Evolutionary conservation across 768 basidiomycete species (phyloP).

Genomic region (Tylopilus subfusipes): DNA sequence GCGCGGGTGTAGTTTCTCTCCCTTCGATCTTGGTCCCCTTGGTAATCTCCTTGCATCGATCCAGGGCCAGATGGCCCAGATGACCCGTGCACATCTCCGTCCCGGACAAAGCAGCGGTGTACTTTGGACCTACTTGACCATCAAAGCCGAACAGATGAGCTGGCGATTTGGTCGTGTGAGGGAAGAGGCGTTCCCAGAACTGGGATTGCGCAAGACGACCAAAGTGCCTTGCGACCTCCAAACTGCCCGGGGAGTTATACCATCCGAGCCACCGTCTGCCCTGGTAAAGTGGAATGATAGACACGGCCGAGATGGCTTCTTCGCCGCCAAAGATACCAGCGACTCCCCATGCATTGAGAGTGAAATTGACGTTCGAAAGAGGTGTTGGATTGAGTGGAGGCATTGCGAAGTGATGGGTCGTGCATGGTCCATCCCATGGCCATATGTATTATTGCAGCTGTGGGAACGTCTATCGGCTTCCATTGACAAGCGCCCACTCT

Average conservation of each 20-base stretch:
- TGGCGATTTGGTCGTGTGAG: constrained; percentile 19
- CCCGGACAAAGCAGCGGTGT: constrained; percentile 25
- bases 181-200: constrained; percentile 27
- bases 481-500: not conserved
- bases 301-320: constrained; percentile 31
- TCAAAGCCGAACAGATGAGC: constrained; percentile 24
- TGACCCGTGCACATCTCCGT: constrained; percentile 28
- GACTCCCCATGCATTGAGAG: constrained; percentile 29
- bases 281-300: constrained; percentile 28
- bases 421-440: not conserved
- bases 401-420: constrained; percentile 1
- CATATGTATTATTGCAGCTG: not conserved
- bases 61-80: constrained; percentile 24
- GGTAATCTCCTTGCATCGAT: constrained; percentile 14
- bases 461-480: not conserved
- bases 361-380: constrained; percentile 10
- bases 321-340: constrained; percentile 36
- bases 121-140: constrained; percentile 26
- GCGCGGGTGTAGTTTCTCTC: constrained; percentile 9
- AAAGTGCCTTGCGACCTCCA: constrained; percentile 28
- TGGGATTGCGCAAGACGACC: constrained; percentile 25
- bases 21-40: not conserved
- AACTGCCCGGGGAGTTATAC: constrained; percentile 35
- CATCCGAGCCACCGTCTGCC: constrained; percentile 33
- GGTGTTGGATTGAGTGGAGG: constrained; percentile 10